Conservation (phyloP, 257 asterid species). For the Gentiana straminea region DNA sequence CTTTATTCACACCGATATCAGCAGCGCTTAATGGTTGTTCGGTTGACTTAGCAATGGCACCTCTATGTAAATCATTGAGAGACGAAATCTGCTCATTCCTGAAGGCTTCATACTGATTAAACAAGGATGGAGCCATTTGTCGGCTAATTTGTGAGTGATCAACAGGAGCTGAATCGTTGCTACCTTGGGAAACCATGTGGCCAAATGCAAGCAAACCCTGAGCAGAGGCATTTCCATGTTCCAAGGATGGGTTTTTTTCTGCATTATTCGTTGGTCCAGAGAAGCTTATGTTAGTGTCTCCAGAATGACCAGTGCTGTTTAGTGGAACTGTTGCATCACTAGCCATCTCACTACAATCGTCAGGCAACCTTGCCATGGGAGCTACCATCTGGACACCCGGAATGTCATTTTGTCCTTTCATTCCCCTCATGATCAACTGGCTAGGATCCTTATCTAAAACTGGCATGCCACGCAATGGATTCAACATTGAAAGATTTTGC, state of each 20-base stretch:
- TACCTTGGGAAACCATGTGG: conserved; percentile 23
- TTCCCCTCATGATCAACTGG: conserved; percentile 47
- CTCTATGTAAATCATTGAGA: conserved; percentile 26
- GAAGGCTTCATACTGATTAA: conserved; percentile 53
- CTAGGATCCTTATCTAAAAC: conserved; percentile 48
- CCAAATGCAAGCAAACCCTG: conserved; percentile 30
- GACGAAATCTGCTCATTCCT: conserved; percentile 46
- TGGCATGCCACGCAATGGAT: conserved; percentile 43
- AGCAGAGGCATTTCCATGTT: conserved; percentile 35
- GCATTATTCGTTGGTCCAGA: conserved; percentile 27
- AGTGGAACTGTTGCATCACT: conserved; percentile 32
- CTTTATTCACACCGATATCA: conserved; percentile 25
- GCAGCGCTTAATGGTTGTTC: conserved; percentile 32
- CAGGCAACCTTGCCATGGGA: conserved; percentile 24
- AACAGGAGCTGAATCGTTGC: conserved; percentile 10
- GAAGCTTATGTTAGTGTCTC: conserved; percentile 36
- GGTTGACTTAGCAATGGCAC: conserved; percentile 20
- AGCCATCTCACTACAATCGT: conserved; percentile 24
- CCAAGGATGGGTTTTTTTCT: conserved; percentile 27
- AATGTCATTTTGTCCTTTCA: conserved; percentile 40
- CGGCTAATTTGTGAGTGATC: conserved; percentile 36
- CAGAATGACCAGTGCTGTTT: conserved; percentile 24
- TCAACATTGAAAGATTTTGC: conserved; percentile 37
- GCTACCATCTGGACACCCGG: conserved; percentile 26
- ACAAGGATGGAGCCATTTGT: conserved; percentile 85